Evolutionary conservation across 306 rosid genomes (phyloP).

Genomic region (Datisca glomerata): DNA sequence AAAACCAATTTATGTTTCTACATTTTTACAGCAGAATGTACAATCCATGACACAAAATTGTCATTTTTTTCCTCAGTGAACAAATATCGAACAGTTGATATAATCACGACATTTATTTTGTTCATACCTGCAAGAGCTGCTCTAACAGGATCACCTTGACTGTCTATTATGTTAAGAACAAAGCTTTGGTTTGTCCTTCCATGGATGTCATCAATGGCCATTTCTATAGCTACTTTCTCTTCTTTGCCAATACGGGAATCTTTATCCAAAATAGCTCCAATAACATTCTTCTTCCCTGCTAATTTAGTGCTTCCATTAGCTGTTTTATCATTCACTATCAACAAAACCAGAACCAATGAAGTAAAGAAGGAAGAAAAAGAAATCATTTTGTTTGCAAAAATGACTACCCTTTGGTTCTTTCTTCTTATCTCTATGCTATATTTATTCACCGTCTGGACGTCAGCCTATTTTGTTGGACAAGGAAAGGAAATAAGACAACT

Average conservation of each 20-base stretch:
- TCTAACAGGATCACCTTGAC: slow-evolving; percentile 17
- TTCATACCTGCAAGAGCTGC: slow-evolving; percentile 33
- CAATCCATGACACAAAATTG: too few species aligned
- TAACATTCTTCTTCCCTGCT: not conserved
- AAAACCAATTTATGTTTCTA: too few species aligned
- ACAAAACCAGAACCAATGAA: not conserved
- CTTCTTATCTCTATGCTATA: too few species aligned
- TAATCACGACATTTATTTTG: too few species aligned
- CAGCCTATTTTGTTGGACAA: too few species aligned
- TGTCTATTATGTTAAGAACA: slow-evolving; percentile 10
- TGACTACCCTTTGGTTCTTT: too few species aligned
- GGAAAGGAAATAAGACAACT: too few species aligned
- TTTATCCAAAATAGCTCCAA: slow-evolving; percentile 27
- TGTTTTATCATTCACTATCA: not conserved
- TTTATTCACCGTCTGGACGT: too few species aligned
- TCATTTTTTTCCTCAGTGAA: too few species aligned
- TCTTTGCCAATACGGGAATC: slow-evolving; percentile 33
- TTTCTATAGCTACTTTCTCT: slow-evolving; percentile 32
- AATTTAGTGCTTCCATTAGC: not conserved
- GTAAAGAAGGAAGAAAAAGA: not conserved
- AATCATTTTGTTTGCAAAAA: not conserved
- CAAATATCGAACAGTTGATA: too few species aligned
- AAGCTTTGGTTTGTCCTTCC: slow-evolving; percentile 7
- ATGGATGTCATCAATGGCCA: slow-evolving; percentile 24
- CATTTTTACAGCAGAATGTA: too few species aligned